These are phyloP conservation scores for Vinca major DNA, from an alignment of 305 asterid species.

Conservation along the genomic window DNA sequence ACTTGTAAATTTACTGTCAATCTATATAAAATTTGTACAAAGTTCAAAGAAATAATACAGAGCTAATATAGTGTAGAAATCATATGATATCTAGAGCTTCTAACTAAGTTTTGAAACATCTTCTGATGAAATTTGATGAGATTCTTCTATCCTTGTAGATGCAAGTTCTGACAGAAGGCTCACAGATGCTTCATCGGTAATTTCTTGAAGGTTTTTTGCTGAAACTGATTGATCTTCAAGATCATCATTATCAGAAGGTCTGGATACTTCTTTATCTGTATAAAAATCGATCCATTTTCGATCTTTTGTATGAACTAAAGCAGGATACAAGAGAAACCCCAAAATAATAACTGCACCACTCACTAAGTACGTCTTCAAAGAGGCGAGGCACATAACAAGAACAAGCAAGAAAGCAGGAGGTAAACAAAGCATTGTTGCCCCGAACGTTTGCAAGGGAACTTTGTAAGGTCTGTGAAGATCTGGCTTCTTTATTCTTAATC, in stretches of 20 bases:
- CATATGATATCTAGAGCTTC: background rate
- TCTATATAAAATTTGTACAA: too few species aligned
- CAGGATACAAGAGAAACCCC: constrained; percentile 21
- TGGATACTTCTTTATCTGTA: constrained; percentile 4
- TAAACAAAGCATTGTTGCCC: constrained; percentile 56
- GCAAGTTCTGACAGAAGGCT: constrained; percentile 17
- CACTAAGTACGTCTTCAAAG: constrained; percentile 51
- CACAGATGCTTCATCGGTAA: constrained; percentile 20
- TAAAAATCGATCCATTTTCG: constrained; percentile 39
- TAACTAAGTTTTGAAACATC: background rate
- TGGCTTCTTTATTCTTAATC: constrained; percentile 52
- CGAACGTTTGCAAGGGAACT: constrained; percentile 56
- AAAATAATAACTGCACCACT: constrained; percentile 41
- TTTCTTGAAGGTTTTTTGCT: background rate
- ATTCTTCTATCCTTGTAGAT: constrained; percentile 4
- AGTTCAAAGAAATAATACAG: too few species aligned
- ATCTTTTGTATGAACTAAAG: constrained; percentile 25
- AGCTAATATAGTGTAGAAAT: background rate
- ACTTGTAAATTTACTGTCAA: too few species aligned
- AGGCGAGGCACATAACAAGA: constrained; percentile 79
- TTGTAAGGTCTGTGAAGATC: constrained; percentile 77
- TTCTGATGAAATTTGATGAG: constrained; percentile 2
- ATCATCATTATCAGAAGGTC: constrained; percentile 19
- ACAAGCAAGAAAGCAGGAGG: constrained; percentile 73
- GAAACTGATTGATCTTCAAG: constrained; percentile 17